Base-by-base conservation (phyloP, 352 stramenopile species). In the Thraustochytrium sp. region DNA sequence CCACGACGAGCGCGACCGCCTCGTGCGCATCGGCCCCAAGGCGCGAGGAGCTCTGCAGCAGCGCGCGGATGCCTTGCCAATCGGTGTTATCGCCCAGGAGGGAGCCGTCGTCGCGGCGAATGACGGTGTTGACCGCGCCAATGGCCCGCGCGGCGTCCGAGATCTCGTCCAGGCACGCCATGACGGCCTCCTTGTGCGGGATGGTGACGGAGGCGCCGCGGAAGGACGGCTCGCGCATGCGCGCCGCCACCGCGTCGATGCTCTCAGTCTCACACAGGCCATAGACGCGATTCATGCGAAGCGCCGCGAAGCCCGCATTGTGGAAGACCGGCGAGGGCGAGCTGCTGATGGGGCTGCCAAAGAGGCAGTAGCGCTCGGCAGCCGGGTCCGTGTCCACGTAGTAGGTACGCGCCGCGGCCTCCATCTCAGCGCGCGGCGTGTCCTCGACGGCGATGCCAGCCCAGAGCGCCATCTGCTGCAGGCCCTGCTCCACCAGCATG, bases 401-500 rank as follows among this genome's bases (percentile, higher is more conserved):
- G 26, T 34, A 80, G 21, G 21, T 51, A 11, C 51, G 9, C 36
- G 55, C 90, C 18, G 91, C 89, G 49, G 85, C 85, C 75, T 92
- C 90, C 89, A 96, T 94, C 13, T 91, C 87, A 23, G 62, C 82
- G 78, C 90, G 90, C 0, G 91, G 89, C 23, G 91, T 91, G 42
- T 84, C 86, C 63, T 89, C 51, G 13, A 72, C 59, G 46, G 13
- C 13, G 4, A 11, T 72, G 53, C 87, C 86, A 1, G 91, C 95
- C 96, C 97, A 99, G 42, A 96, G 89, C 84, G 95, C 90, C 87
- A 98, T 98, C 86, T 99, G 96, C 85, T 96, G 94, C 3, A 97
- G 91, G 44, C 94, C 97, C 88, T 99, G 97, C 87, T 98, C 94
- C 85, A 97, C 97, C 26, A 99, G 89, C 97, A 99, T 99, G 85